Base-by-base conservation (phyloP, 495 filamentous ascomycete genomes). In the Aspergillus incahuasiensis region DNA sequence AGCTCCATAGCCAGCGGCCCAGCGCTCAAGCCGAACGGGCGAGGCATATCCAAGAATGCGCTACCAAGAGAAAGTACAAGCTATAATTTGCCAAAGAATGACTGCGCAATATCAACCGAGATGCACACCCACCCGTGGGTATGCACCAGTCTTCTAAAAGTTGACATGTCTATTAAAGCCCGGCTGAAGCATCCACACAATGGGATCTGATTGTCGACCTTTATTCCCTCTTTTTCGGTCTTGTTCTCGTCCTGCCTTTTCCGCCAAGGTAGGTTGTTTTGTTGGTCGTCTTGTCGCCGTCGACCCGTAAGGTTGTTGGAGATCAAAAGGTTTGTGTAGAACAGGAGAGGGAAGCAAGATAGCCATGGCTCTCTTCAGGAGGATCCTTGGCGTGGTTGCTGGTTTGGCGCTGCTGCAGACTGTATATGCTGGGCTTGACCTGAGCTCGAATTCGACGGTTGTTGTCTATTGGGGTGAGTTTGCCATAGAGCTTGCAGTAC, bases 391-490 rank as follows among this genome's bases (percentile, higher is more conserved):
- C 13, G 57, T 65, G 21, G 59, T 68, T 3, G 54, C 67, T 18
- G 52, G 66, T 34, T 25, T 71, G 43, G 68, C 72, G 34, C 59
- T 59, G 21, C 38, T 76, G 21, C 57, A 68, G 32, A 65, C 63
- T 56, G 70, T 62, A 11, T 64, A 75, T 54, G 74, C 72, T 9
- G 69, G 66, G 50, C 67, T 84, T 50, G 70, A 79, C 55, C 48
- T 79, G 22, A 56, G 46, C 21, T 74, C 78, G 3, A 61, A 62
- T 4, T 72, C 60, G 44, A 87, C 84, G 62, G 57, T 86, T 49
- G 80, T 75, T 18, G 72, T 86, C 7, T 87, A 87, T 62, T 87
- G 84, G 84, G 84, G 74, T 82, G 66, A 56, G 67, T 46, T 48
- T 12, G 49, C 25, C 8, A 44, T n/a, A 38, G 8, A 4, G 8